Base-by-base conservation (phyloP, 768 basidiomycete genomes). In the Tricholoma furcatifolium region DNA sequence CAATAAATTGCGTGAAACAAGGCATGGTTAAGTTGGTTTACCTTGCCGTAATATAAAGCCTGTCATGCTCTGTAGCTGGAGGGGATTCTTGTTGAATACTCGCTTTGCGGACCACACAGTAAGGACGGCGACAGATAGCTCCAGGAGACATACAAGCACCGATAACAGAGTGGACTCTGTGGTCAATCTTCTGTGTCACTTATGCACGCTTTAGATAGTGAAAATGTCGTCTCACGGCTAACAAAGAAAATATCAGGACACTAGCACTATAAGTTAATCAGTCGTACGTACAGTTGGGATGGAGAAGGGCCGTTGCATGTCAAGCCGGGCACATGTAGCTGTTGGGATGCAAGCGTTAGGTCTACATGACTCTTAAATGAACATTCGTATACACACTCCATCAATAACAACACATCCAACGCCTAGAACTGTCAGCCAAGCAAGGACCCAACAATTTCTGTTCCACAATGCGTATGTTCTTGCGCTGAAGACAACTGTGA, bases 401-500 rank as follows among this genome's bases (percentile, higher is more conserved):
- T 60, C 56, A 14, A 60, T 42, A 18, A 58, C 27, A 12, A 60
- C 24, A 21, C 50, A 57, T 6, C 17, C n/a, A 14, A 59, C 17
- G 2, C 60, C 62, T 9, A 61, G 27, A n/a, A 30, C 14, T 42
- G 50, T 51, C 8, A 65, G 50, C 38, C 47, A 54, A 2, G 18
- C 50, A 18, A 65, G 45, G 17, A 62, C 32, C 11, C 50, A 23
- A 5, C 49, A 40, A 36, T 27, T 59, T 21, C 41, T 49, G 18
- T 54, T 54, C 49, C 53, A 62, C n/a, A 65, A 39, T 20, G 47
- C 60, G 38, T 62, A 63, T 6, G 62, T 62, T 31, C 64, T 52
- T 17, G 45, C 54, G 18, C 35, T 57, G 30, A 59, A 62, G 12
- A 60, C 58, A n/a, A 54, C 64, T 65, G 30, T 27, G 10, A 2